These are phyloP conservation scores for Prunus persica DNA, from an alignment of 306 rosid species.

Conservation along the genomic window DNA sequence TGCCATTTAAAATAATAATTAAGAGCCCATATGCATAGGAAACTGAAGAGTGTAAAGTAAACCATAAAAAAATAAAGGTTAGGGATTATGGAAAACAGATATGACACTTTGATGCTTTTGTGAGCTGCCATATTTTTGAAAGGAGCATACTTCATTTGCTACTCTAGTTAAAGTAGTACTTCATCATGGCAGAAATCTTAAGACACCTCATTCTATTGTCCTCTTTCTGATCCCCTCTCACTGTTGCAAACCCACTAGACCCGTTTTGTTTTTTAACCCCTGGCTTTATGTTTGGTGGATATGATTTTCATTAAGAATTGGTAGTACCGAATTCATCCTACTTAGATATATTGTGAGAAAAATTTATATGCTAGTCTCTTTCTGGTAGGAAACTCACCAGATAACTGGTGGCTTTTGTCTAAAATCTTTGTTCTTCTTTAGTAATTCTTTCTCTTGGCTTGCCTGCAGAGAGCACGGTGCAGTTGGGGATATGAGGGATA, in stretches of 20 bases:
- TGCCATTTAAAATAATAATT: not conserved
- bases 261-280: not conserved
- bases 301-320: not conserved
- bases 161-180: not conserved
- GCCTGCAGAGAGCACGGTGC: constrained; percentile 87
- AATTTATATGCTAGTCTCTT: not conserved
- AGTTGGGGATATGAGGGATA: constrained; percentile 97
- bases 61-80: not conserved
- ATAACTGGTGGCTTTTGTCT: constrained; percentile 20
- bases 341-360: not conserved
- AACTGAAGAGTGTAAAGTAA: not conserved
- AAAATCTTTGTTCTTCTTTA: not conserved
- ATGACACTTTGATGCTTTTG: not conserved
- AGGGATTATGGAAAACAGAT: not conserved
- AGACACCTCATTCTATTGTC: not conserved
- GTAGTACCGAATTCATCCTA: not conserved
- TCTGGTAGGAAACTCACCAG: not conserved
- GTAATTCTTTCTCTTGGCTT: constrained; percentile 17
- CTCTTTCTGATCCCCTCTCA: not conserved
- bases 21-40: constrained; percentile 6
- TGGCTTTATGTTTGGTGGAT: not conserved
- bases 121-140: not conserved
- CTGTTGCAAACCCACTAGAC: not conserved
- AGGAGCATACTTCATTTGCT: not conserved
- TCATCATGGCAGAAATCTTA: not conserved